Conservation (phyloP, 768 basidiomycete genomes). For the Rhizopogon vulgaris region DNA sequence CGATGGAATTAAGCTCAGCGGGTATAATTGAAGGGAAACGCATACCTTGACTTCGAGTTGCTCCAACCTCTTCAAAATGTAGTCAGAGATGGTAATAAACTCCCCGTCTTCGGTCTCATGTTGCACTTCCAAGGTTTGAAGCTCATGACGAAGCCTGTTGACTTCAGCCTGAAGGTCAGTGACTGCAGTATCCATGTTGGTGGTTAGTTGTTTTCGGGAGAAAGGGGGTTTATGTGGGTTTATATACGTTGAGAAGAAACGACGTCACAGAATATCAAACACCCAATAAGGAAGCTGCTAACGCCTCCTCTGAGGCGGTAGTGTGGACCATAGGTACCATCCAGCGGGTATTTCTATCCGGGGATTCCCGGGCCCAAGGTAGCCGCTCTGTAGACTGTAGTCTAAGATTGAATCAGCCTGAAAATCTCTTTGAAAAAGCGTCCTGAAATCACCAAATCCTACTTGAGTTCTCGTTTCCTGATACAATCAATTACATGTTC, state of each 20-base stretch:
- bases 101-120: conserved; percentile 22
- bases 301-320: too few species aligned
- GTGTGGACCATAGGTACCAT: too few species aligned
- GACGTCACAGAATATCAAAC: too few species aligned
- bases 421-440: too few species aligned
- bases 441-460: too few species aligned
- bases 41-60: conserved; percentile 61
- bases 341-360: too few species aligned
- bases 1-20: not conserved
- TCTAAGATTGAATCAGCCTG: too few species aligned
- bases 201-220: not conserved
- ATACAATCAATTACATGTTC: too few species aligned
- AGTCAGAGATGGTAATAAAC: conserved; percentile 48
- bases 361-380: too few species aligned
- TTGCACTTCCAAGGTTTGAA: conserved; percentile 33
- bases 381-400: too few species aligned
- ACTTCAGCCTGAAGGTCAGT: conserved; percentile 37
- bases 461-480: too few species aligned
- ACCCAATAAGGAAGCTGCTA: not conserved
- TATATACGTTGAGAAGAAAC: not conserved
- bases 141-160: conserved; percentile 39
- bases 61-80: conserved; percentile 55
- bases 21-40: not conserved
- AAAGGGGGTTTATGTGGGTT: not conserved
- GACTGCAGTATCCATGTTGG: conserved; percentile 10